phyloP scores from a whole-genome alignment of 768 basidiomycete species.

The Trametes cinnabarina region DNA sequence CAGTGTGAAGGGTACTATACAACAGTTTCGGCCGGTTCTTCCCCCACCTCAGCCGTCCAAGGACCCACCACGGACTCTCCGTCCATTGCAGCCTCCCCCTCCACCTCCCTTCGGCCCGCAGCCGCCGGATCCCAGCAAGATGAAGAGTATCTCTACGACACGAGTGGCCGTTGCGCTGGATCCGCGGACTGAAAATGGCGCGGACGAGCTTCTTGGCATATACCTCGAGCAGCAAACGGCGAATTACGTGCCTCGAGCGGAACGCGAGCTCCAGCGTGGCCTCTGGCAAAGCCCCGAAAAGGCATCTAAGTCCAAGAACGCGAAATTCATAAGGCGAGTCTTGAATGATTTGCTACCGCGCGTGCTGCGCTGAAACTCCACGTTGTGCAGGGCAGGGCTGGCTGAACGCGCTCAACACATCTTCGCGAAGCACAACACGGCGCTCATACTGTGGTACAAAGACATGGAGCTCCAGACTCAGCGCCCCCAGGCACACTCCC shows the following conservation, averaged over 20 bases:
- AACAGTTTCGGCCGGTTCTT: slow-evolving; percentile 2
- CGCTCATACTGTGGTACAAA: slow-evolving; percentile 51
- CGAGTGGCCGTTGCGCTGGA: slow-evolving; percentile 52
- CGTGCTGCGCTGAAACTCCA: neutral
- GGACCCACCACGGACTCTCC: neutral
- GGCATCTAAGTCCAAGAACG: slow-evolving; percentile 37
- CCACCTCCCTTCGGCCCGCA: neutral
- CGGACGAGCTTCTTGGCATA: slow-evolving; percentile 52
- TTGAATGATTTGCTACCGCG: neutral
- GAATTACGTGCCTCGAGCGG: slow-evolving; percentile 35
- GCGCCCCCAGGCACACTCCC: slow-evolving; percentile 7
- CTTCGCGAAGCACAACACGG: slow-evolving; percentile 44
- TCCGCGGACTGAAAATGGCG: slow-evolving; percentile 47
- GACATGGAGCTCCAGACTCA: slow-evolving; percentile 38
- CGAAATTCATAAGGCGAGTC: slow-evolving; percentile 49
- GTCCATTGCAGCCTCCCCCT: slow-evolving; percentile 13
- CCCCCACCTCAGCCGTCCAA: neutral
- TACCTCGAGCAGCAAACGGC: slow-evolving; percentile 48
- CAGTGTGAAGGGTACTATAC: neutral
- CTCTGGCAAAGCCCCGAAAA: slow-evolving; percentile 61
- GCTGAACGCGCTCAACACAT: slow-evolving; percentile 48
- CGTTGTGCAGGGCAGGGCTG: slow-evolving; percentile 48
- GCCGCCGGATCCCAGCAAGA: slow-evolving; percentile 19
- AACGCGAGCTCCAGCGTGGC: slow-evolving; percentile 45
- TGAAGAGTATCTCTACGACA: slow-evolving; percentile 52